Percentiles rank a stretch among this genome's conserved stretches.
These are phyloP conservation scores for Musa balbisiana DNA, from an alignment of 202 grass and related monocot species.

Conservation along the genomic window DNA sequence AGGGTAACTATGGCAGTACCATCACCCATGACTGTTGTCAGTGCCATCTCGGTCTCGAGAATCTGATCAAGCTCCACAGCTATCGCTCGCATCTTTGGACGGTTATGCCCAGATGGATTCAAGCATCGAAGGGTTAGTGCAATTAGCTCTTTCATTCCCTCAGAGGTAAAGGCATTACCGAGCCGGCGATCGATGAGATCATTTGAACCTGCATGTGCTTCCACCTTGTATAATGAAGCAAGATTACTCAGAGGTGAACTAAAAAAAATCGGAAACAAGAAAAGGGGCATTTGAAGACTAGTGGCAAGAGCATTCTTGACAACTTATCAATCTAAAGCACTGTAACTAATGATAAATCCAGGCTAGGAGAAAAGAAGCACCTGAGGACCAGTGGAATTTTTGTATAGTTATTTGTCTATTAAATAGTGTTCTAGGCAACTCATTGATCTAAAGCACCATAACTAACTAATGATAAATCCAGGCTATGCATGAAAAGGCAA, in stretches of 20 bases:
- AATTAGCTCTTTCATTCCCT: slow-evolving; percentile 77
- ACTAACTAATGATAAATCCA: not conserved
- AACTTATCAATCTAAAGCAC: too few relatives aligned
- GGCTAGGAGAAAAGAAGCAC: too few relatives aligned
- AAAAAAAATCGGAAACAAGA: not conserved
- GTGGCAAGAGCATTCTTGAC: too few relatives aligned
- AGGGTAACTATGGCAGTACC: slow-evolving; percentile 86
- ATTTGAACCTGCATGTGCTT: slow-evolving; percentile 50
- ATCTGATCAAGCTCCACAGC: slow-evolving; percentile 60
- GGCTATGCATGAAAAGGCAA: not conserved
- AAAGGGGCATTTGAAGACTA: too few relatives aligned
- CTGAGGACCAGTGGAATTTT: not conserved
- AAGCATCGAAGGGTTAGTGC: slow-evolving; percentile 64
- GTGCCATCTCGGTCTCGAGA: slow-evolving; percentile 80
- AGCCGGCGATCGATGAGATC: slow-evolving; percentile 73
- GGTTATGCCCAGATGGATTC: slow-evolving; percentile 46
- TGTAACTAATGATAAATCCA: too few relatives aligned
- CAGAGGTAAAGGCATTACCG: slow-evolving; percentile 68
- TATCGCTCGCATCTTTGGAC: slow-evolving; percentile 59
- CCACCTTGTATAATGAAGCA: slow-evolving; percentile 38
- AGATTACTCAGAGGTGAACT: not conserved
- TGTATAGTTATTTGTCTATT: not conserved
- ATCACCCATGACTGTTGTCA: slow-evolving; percentile 88
- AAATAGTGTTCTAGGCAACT: not conserved
- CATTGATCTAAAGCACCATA: not conserved